phyloP scores from a whole-genome alignment of 176 grass and related monocot species.

The maize (Zea mays) region DNA sequence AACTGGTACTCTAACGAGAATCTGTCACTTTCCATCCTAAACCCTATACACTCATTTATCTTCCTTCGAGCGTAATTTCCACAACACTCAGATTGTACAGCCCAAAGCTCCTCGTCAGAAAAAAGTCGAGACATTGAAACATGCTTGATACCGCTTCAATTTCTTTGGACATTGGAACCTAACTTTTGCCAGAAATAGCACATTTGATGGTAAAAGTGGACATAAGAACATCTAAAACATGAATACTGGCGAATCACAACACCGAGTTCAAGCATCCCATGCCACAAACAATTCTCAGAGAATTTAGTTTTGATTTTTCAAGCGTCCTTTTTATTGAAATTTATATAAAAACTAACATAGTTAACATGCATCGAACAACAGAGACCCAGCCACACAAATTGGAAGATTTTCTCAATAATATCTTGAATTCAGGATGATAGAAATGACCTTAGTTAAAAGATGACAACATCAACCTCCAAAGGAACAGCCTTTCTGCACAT shows the following conservation, averaged over 20 bases:
- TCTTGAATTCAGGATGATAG: not conserved
- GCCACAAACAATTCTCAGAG: not conserved
- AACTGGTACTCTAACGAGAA: no score
- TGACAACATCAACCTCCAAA: not conserved
- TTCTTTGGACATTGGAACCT: no score
- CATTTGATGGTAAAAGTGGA: not conserved
- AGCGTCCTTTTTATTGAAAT: not conserved
- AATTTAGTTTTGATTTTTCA: not conserved
- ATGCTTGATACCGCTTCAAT: no score
- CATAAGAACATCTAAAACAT: not conserved
- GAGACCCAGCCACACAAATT: not conserved
- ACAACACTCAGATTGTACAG: no score
- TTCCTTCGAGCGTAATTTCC: no score
- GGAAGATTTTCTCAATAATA: slow-evolving; percentile 16
- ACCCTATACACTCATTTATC: no score
- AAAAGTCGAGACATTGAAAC: no score
- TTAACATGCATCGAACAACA: slow-evolving; percentile 33
- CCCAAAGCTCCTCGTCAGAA: no score
- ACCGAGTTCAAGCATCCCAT: not conserved
- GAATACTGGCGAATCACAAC: not conserved
- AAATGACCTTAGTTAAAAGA: slow-evolving; percentile 6
- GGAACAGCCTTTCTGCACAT: not conserved
- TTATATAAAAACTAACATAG: slow-evolving; percentile 19
- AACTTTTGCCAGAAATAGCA: not conserved
- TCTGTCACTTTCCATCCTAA: no score